Conservation (phyloP, 2,329 filamentous ascomycete species). For the Trichoderma arundinaceum region DNA sequence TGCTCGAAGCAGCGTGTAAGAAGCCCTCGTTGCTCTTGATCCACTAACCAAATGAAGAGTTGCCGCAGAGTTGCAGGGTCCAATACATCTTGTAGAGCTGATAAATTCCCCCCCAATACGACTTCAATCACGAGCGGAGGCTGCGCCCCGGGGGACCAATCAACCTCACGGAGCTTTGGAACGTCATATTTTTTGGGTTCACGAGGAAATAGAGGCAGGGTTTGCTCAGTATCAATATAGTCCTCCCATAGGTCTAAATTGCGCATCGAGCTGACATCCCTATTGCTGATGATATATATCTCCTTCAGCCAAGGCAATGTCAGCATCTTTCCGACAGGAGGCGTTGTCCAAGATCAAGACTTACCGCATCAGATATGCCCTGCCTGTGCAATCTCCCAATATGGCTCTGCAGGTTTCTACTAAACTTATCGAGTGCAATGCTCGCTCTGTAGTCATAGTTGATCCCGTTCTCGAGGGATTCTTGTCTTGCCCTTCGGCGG, state of each 20-base stretch:
- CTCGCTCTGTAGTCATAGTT: slow-evolving; percentile 37
- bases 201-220: slow-evolving; percentile 45
- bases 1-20: slow-evolving; percentile 23
- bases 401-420: slow-evolving; percentile 44
- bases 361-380: slow-evolving; percentile 47
- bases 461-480: slow-evolving; percentile 6
- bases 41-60: slow-evolving; percentile 22
- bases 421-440: slow-evolving; percentile 48
- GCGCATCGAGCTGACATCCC: slow-evolving; percentile 45
- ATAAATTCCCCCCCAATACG: not conserved
- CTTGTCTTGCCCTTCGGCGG: slow-evolving; percentile 20
- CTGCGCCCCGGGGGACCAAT: slow-evolving; percentile 15
- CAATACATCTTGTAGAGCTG: slow-evolving; percentile 27
- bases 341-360: slow-evolving; percentile 30
- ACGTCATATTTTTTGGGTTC: slow-evolving; percentile 43
- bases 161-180: slow-evolving; percentile 39
- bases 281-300: slow-evolving; percentile 51
- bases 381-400: slow-evolving; percentile 46
- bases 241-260: slow-evolving; percentile 49
- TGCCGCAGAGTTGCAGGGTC: not conserved
- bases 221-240: slow-evolving; percentile 47
- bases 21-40: slow-evolving; percentile 14
- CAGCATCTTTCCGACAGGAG: no score
- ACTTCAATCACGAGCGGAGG: slow-evolving; percentile 24
- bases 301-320: slow-evolving; percentile 39